phyloP scores from a whole-genome alignment of 2,329 filamentous ascomycete species.

The Claviceps spartinae region DNA sequence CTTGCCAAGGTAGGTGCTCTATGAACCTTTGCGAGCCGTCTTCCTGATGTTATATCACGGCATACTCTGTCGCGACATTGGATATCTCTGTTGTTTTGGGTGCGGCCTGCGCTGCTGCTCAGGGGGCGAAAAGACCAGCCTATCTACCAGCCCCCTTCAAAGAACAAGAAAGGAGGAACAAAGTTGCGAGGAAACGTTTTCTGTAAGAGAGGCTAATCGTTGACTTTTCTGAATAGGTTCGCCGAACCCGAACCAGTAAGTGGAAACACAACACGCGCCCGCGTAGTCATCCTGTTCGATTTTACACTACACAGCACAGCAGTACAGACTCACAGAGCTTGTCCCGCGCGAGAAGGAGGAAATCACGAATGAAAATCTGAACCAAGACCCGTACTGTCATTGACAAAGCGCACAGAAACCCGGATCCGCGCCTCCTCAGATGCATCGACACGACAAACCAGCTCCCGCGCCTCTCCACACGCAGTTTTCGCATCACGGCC shows the following conservation, averaged over 20 bases:
- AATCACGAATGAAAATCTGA: too few relatives aligned
- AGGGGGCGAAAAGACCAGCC: background rate
- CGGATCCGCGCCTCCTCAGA: constrained; percentile 14
- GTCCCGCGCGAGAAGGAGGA: too few relatives aligned
- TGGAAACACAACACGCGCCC: constrained; percentile 4
- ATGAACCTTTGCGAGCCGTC: constrained; percentile 4
- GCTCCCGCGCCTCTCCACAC: constrained; percentile 17
- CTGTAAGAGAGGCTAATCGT: background rate
- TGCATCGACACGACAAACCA: constrained; percentile 34
- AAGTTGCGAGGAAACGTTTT: background rate
- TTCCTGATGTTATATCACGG: background rate
- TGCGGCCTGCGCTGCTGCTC: background rate
- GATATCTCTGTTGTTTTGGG: background rate
- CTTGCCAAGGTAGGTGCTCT: constrained; percentile 62
- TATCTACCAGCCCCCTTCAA: background rate
- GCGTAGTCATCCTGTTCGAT: background rate
- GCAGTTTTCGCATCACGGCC: constrained; percentile 1
- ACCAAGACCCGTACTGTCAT: background rate
- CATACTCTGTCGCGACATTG: background rate
- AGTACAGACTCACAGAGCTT: too few relatives aligned
- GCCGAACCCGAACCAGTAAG: constrained; percentile 60
- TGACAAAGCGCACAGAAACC: constrained; percentile 20
- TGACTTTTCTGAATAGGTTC: constrained; percentile 33
- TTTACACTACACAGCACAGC: too few relatives aligned
- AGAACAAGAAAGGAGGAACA: background rate